Evolutionary conservation across 768 basidiomycete species (phyloP), one percentile per base, ranked within the genome.

Genomic region (Tremella fuciformis): DNA sequence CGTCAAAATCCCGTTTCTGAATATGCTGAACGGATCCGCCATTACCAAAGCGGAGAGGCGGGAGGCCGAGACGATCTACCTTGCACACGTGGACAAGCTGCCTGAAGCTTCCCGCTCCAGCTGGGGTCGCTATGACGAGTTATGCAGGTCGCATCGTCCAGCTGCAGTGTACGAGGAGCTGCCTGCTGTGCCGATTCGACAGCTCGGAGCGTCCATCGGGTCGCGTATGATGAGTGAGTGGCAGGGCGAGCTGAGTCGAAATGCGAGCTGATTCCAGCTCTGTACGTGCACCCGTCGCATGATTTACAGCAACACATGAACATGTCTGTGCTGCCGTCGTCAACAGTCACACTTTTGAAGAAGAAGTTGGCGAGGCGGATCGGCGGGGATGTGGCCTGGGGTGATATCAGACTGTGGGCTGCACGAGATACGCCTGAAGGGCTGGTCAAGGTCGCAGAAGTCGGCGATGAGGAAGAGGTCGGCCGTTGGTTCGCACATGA

Each of bases 221-320:
- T 69, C 66, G 15, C 71, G 62, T 50, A 62, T 75, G 63, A 62
- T 73, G n/a, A 63, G 74, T 75, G 49, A 57, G 71, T 64, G 9
- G 44, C 48, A 39, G 13, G 22, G 29, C 21, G 13, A 38, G 8
- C 16, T 40, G 9, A 42, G 22, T 37, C 41, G n/a, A 18, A 7
- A 19, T 8, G 2, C 13, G n/a, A 22, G 29, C 38, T 25, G 29
- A 51, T 38, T n/a, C n/a, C 11, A 26, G 22, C 16, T 11, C n/a
- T 22, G 34, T 19, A 18, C 34, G 15, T 16, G 2, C 53, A 3
- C 13, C 26, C 13, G 22, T 50, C 16, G 24, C 51, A 8, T 3
- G 34, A n/a, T 24, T 11, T 11, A 18, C 51, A 37, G 26, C 22
- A 29, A 8, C 26, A 4, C n/a, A 16, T 34, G 29, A 52, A 52